A percentile compares a stretch with the other conserved stretches of the same genome.
Evolutionary conservation across 2,329 filamentous ascomycete genomes (phyloP).

Genomic region (Colletotrichum sublineola): DNA sequence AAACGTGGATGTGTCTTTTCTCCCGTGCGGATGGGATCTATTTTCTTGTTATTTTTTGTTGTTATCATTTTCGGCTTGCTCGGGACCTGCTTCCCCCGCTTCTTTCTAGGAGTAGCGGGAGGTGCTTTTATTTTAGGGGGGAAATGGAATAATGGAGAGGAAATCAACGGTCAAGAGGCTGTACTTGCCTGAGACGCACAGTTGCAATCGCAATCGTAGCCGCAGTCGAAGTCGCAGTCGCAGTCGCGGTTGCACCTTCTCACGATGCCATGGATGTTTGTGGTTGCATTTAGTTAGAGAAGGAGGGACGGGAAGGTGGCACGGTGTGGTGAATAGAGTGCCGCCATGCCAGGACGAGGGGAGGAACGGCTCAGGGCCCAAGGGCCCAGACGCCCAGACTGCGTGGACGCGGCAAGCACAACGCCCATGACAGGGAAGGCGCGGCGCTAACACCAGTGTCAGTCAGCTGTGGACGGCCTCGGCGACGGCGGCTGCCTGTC

Average conservation of each 20-base stretch:
- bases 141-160: not conserved
- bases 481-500: conserved; percentile 24
- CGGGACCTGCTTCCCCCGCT: not conserved
- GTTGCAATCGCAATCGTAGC: not conserved
- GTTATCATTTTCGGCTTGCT: not conserved
- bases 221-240: conserved; percentile 1
- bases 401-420: not conserved
- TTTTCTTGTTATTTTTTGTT: not conserved
- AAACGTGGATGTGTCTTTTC: not conserved
- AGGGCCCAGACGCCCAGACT: not conserved
- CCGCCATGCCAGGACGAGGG: not conserved
- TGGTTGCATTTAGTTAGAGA: not conserved
- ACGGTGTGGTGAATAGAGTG: not conserved
- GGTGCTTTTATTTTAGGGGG: too few relatives aligned
- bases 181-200: not conserved
- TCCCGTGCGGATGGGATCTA: not conserved
- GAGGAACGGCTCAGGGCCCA: not conserved
- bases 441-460: conserved; percentile 31
- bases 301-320: conserved; percentile 39
- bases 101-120: too few relatives aligned
- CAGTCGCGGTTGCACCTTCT: conserved; percentile 12
- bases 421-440: not conserved
- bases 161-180: not conserved
- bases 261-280: conserved; percentile 2
- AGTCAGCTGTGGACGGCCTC: conserved; percentile 19